Evolutionary conservation across 805 yeast genomes (phyloP).

Genomic region (Dipodascus albidus): DNA sequence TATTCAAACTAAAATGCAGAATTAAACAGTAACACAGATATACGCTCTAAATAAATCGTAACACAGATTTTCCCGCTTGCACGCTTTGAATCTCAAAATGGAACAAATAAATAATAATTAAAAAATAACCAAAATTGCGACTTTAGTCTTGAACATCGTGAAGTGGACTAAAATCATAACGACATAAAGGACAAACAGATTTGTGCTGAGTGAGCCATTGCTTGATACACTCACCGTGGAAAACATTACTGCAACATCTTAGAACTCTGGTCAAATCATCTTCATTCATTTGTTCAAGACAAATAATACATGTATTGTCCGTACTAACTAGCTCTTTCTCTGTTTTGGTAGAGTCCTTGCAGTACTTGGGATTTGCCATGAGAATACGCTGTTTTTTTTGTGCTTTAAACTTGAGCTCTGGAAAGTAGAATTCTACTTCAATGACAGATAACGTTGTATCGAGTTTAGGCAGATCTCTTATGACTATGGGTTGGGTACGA

Average conservation of each 20-base stretch:
- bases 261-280: slow-evolving; percentile 61
- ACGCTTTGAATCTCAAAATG: no score
- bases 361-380: slow-evolving; percentile 7
- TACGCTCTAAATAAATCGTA: no score
- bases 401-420: slow-evolving; percentile 7
- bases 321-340: slow-evolving; percentile 1
- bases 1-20: background rate
- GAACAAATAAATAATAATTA: no score
- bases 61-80: no score
- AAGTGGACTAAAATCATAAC: slow-evolving; percentile 38
- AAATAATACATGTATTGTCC: slow-evolving; percentile 61
- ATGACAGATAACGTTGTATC: slow-evolving; percentile 14
- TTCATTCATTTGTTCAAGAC: slow-evolving; percentile 54
- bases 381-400: slow-evolving; percentile 11
- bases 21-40: background rate
- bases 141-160: background rate
- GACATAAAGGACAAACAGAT: slow-evolving; percentile 80
- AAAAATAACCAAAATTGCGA: background rate
- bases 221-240: slow-evolving; percentile 70
- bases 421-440: slow-evolving; percentile 12
- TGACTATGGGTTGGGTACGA: background rate
- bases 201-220: slow-evolving; percentile 70
- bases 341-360: slow-evolving; percentile 1
- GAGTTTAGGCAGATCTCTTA: background rate
- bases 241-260: slow-evolving; percentile 64